Evolutionary conservation across 345 rosid genomes (phyloP), one percentile per base, ranked within the genome.

Genomic region (Toxicodendron radicans): DNA sequence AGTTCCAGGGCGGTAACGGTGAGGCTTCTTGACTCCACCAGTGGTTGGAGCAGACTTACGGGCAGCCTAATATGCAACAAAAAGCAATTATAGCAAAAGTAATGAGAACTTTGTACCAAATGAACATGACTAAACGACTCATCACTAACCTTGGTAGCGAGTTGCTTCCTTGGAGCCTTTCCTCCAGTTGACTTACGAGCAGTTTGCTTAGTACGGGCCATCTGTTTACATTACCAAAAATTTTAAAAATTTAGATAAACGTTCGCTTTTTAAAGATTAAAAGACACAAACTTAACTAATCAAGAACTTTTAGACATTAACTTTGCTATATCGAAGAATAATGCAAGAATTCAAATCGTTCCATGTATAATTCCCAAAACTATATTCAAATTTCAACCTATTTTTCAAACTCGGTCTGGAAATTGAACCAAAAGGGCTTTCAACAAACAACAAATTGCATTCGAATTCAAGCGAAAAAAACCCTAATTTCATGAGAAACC

Each of bases 131-230:
- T 3, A 27, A 1, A 8, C 0, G 1, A 11, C 45, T 27, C 53
- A 10, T 10, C 24, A 4, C 56, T 23, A 2, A 90, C 96, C 97
- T 93, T 93, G 43, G 98, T 93, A 61, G 98, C 98, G 0, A 93
- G 95, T 73, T 93, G 98, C 91, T 93, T 93, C 91, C 97, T 91
- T 0, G 98, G 98, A 4, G 98, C 98, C 88, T 93, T 93, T 58
- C 98, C 98, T 81, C 98, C 98, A 0, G 98, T 93, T 1, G 98
- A 93, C 79, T 93, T 93, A 70, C 98, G 97, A 33, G 98, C 98
- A 38, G 98, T 93, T 75, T 93, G 97, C 88, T 93, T 93, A 5
- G 98, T 93, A 90, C 97, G 97, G 24, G 97, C 97, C 97, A 91
- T 91, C 89, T 85, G 74, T 41, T 51, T 24, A 70, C 30, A 30